Evolutionary conservation across 441 rosid species (phyloP).

Genomic region (Syzygium malaccense): DNA sequence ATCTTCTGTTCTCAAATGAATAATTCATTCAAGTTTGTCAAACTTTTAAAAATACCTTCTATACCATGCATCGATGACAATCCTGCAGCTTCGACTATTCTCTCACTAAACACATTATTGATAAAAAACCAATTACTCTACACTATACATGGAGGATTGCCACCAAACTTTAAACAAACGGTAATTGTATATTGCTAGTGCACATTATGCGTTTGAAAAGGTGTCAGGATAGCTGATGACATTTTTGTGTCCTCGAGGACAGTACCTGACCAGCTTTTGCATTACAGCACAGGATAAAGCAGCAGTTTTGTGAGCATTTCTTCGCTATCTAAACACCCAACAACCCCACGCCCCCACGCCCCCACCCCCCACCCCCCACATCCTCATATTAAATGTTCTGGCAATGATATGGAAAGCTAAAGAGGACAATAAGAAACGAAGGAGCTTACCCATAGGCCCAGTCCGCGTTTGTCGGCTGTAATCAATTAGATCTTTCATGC

Average conservation of each 20-base stretch:
- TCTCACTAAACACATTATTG: not conserved
- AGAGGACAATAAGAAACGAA: not conserved
- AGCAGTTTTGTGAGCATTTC: not conserved
- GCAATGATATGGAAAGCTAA: not conserved
- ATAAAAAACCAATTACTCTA: not conserved
- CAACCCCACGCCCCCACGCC: not conserved
- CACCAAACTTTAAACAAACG: not conserved
- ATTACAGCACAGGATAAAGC: not conserved
- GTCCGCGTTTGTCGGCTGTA: conserved; percentile 22
- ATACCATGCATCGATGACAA: not conserved
- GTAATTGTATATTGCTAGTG: not conserved
- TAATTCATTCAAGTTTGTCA: not conserved
- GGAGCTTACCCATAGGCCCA: conserved; percentile 37
- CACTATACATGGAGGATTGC: not conserved
- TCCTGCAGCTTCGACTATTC: not conserved
- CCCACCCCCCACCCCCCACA: not conserved
- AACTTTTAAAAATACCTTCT: not conserved
- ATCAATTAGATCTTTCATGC: conserved; percentile 41
- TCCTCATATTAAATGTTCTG: not conserved
- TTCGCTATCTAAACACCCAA: not conserved
- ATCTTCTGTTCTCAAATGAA: not conserved
- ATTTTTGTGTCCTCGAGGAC: not conserved
- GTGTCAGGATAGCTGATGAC: not conserved
- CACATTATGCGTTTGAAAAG: not conserved
- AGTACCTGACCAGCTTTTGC: not conserved